These are phyloP conservation scores for Candida xiaguanensis DNA, from an alignment of 805 yeast genomes.

Conservation along the genomic window DNA sequence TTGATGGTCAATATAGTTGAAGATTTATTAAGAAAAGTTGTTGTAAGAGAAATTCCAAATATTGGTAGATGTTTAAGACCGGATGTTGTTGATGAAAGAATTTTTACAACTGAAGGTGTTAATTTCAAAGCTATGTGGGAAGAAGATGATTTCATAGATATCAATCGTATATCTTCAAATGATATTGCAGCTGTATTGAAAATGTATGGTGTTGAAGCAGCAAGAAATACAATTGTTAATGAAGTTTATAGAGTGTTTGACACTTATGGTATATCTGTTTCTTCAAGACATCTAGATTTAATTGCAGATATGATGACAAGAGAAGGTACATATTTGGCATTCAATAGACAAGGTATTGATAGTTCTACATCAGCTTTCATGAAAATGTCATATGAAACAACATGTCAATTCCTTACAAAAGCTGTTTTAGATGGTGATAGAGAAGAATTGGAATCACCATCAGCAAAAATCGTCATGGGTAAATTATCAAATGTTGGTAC, in stretches of 20 bases:
- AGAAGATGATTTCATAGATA: constrained; percentile 87
- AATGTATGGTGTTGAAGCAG: constrained; percentile 98
- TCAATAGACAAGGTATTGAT: constrained; percentile 98
- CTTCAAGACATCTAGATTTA: constrained; percentile 90
- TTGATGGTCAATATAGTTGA: constrained; percentile 97
- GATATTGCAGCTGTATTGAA: constrained; percentile 86
- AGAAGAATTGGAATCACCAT: constrained; percentile 86
- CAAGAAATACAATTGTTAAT: constrained; percentile 92
- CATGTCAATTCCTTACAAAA: constrained; percentile 94
- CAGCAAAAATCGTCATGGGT: constrained; percentile 91
- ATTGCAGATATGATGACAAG: constrained; percentile 99
- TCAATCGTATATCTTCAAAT: constrained; percentile 85
- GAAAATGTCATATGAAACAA: constrained; percentile 99
- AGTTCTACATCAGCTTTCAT: constrained; percentile 91
- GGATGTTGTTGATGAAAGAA: constrained; percentile 59
- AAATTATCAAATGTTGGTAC: constrained; percentile 90
- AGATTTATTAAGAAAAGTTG: constrained; percentile 82
- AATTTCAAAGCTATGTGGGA: constrained; percentile 98
- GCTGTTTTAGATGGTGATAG: constrained; percentile 90
- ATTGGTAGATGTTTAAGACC: constrained; percentile 95
- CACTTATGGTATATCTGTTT: constrained; percentile 91
- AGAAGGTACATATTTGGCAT: constrained; percentile 94
- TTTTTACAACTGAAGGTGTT: constrained; percentile 94
- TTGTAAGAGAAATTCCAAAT: constrained; percentile 85
- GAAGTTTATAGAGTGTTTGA: constrained; percentile 95